These are phyloP conservation scores for Clavispora vitiphila DNA, from an alignment of 805 yeast species.

Conservation along the genomic window DNA sequence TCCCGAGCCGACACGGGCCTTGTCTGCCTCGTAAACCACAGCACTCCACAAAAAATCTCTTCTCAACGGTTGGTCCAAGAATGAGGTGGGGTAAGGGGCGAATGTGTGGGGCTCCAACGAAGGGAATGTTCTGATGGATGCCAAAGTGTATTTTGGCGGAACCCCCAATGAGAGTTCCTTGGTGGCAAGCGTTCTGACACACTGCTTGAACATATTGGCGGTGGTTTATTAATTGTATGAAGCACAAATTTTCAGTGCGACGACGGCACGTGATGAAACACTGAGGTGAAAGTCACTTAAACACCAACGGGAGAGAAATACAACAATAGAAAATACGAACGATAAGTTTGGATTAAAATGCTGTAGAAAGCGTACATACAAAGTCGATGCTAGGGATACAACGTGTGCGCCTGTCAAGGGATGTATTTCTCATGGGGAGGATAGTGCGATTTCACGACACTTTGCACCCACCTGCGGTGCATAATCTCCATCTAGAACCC, in stretches of 20 bases:
- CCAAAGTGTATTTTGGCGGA: conserved; percentile 70
- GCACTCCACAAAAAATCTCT: conserved; percentile 94
- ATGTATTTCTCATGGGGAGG: too few relatives aligned
- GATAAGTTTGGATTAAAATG: too few relatives aligned
- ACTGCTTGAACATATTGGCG: conserved; percentile 4
- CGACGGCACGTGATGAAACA: conserved; percentile 1
- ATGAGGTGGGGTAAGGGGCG: conserved; percentile 68
- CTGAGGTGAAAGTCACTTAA: conserved; percentile 1
- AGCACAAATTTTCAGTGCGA: conserved; percentile 1
- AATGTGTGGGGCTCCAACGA: conserved; percentile 79
- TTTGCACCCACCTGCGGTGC: too few relatives aligned
- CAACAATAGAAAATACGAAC: too few relatives aligned
- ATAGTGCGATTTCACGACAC: too few relatives aligned
- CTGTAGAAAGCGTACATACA: too few relatives aligned
- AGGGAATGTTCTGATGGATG: conserved; percentile 81
- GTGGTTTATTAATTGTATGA: not conserved
- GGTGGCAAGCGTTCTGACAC: conserved; percentile 4
- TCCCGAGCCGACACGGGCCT: conserved; percentile 81
- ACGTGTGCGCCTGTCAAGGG: too few relatives aligned
- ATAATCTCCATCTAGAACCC: too few relatives aligned
- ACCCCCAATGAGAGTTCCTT: conserved; percentile 11
- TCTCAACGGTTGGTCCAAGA: conserved; percentile 72
- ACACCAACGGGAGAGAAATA: too few relatives aligned
- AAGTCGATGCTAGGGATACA: too few relatives aligned
- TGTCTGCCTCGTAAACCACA: conserved; percentile 86